Percentiles rank a stretch among this genome's conserved stretches.
These are phyloP conservation scores for Solanum stenotomum DNA, from an alignment of 257 asterid species.

Conservation along the genomic window DNA sequence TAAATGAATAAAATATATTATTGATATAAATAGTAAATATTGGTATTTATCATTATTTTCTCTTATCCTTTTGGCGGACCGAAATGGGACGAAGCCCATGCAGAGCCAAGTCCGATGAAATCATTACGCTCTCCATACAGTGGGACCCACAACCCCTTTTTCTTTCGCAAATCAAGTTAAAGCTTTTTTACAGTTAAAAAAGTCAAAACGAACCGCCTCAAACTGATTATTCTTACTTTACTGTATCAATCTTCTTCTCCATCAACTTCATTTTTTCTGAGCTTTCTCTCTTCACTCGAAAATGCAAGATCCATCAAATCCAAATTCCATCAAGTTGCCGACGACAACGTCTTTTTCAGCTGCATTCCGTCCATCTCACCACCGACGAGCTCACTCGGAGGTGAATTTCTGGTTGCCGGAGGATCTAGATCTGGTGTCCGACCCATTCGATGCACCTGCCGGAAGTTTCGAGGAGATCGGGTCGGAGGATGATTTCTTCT, in stretches of 20 bases:
- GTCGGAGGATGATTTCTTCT: constrained; percentile 89
- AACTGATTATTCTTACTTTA: background rate
- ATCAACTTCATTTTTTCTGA: background rate
- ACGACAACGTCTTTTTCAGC: constrained; percentile 22
- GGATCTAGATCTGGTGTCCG: constrained; percentile 73
- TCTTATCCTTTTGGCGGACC: background rate
- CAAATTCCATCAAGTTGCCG: constrained; percentile 20
- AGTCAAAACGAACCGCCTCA: constrained; percentile 1
- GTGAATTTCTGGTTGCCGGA: constrained; percentile 78
- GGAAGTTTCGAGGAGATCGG: constrained; percentile 83
- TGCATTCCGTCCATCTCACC: constrained; percentile 60
- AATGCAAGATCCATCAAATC: constrained; percentile 77
- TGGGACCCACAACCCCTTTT: constrained; percentile 1
- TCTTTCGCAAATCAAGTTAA: background rate
- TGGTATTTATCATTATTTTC: background rate
- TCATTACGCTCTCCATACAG: background rate
- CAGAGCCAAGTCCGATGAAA: background rate
- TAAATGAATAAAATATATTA: too few relatives aligned
- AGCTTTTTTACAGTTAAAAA: background rate
- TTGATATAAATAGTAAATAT: too few relatives aligned
- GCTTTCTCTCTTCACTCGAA: background rate
- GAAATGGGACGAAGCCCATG: background rate
- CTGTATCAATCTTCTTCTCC: background rate
- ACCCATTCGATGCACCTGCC: constrained; percentile 49
- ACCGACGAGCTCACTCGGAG: constrained; percentile 95